phyloP scores from a whole-genome alignment of 164 flowering plant genomes.

The Tetracentron sinense region DNA sequence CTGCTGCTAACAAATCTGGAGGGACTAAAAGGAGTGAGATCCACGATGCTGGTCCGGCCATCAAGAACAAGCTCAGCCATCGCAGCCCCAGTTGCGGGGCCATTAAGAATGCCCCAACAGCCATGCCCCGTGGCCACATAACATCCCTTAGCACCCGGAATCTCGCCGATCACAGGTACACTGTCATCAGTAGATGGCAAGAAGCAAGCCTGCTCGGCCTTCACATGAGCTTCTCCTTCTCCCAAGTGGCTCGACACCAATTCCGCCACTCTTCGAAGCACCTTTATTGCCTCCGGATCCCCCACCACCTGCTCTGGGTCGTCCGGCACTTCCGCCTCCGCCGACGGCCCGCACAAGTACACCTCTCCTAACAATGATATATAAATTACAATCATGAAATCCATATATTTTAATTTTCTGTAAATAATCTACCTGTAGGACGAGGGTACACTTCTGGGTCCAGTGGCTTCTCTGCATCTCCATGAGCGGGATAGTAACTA shows the following conservation, averaged over 20 bases:
- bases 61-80: constrained; percentile 83
- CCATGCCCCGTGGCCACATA: constrained; percentile 91
- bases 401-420: no score
- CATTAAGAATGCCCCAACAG: constrained; percentile 94
- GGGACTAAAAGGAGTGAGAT: constrained; percentile 70
- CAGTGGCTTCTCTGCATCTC: constrained; percentile 52
- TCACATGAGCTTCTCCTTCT: constrained; percentile 61
- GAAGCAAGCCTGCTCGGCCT: constrained; percentile 87
- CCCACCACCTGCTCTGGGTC: constrained; percentile 61
- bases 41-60: constrained; percentile 58
- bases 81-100: constrained; percentile 90
- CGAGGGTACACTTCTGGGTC: constrained; percentile 91
- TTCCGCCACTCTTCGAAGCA: constrained; percentile 66
- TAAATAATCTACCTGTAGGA: constrained; percentile 68
- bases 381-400: no score
- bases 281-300: constrained; percentile 53
- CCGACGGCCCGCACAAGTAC: constrained; percentile 81
- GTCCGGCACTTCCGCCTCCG: constrained; percentile 70
- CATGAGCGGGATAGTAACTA: constrained; percentile 45
- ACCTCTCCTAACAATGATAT: constrained; percentile 62
- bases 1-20: no score
- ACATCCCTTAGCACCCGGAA: constrained; percentile 72
- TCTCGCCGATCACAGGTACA: constrained; percentile 69
- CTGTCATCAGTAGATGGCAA: constrained; percentile 81
- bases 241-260: constrained; percentile 68